Conservation (phyloP, 202 grass and related monocot species). For the Digitaria exilis region DNA sequence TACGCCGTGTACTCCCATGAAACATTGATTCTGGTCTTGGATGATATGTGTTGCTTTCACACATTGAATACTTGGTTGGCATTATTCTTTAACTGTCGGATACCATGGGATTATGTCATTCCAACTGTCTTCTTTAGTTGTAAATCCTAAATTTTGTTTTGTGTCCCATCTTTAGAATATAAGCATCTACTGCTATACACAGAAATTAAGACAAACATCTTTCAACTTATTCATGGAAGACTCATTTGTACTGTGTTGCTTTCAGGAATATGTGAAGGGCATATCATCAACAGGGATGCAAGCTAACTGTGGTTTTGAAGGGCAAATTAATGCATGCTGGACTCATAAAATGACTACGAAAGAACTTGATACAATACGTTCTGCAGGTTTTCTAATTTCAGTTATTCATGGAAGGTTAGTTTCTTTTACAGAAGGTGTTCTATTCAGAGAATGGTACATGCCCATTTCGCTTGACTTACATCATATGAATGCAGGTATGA, state of each 20-base stretch:
- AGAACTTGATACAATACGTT: slow-evolving; percentile 73
- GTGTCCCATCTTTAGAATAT: background rate
- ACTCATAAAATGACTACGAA: slow-evolving; percentile 78
- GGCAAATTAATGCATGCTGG: slow-evolving; percentile 95
- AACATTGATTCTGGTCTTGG: background rate
- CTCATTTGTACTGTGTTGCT: background rate
- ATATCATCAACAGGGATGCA: slow-evolving; percentile 96
- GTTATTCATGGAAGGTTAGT: slow-evolving; percentile 97
- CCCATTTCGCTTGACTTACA: slow-evolving; percentile 20
- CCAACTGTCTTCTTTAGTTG: background rate
- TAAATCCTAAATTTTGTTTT: slow-evolving; percentile 1
- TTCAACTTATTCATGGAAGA: background rate
- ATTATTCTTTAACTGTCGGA: background rate
- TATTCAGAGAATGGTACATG: background rate
- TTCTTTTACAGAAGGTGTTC: background rate
- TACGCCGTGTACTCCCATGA: background rate
- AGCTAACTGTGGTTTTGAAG: slow-evolving; percentile 86
- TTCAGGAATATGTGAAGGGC: slow-evolving; percentile 85
- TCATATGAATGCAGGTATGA: slow-evolving; percentile 57
- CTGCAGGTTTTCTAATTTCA: slow-evolving; percentile 80
- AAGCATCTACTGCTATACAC: background rate
- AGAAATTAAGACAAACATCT: background rate
- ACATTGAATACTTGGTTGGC: background rate
- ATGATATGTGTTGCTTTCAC: background rate
- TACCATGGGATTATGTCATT: background rate